Conservation (phyloP, 495 filamentous ascomycete genomes). For the Penicillium chermesinum region DNA sequence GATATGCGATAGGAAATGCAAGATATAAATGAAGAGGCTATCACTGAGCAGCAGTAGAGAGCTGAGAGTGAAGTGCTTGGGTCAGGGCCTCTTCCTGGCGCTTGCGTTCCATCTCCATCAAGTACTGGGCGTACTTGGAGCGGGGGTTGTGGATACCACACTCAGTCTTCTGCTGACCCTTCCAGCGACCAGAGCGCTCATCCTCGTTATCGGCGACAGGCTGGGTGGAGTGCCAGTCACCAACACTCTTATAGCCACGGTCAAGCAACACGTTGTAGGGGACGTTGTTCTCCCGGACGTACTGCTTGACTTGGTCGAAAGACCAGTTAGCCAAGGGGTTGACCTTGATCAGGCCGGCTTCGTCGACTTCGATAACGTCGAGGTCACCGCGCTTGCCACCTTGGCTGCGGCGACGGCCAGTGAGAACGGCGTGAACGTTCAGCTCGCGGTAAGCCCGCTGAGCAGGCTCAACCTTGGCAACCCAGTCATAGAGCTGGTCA, state of each 20-base stretch:
- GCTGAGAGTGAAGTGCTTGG: slow-evolving; percentile 37
- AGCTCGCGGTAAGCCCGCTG: slow-evolving; percentile 88
- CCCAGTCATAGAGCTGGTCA: slow-evolving; percentile 88
- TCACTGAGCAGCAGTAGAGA: slow-evolving; percentile 30
- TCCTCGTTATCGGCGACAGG: slow-evolving; percentile 88
- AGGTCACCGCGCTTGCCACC: slow-evolving; percentile 88
- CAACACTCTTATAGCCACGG: slow-evolving; percentile 90
- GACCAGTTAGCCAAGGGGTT: slow-evolving; percentile 98
- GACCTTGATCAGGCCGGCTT: slow-evolving; percentile 90
- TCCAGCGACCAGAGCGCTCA: slow-evolving; percentile 96
- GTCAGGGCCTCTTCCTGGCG: slow-evolving; percentile 58
- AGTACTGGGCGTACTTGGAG: slow-evolving; percentile 81
- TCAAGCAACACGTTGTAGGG: slow-evolving; percentile 92
- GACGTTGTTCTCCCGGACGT: slow-evolving; percentile 78
- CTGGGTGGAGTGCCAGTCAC: slow-evolving; percentile 95
- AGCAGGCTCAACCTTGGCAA: slow-evolving; percentile 94
- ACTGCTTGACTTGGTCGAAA: slow-evolving; percentile 82
- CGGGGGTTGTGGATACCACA: slow-evolving; percentile 98
- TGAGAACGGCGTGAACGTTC: slow-evolving; percentile 85
- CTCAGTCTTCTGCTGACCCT: slow-evolving; percentile 89
- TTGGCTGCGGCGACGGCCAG: slow-evolving; percentile 88
- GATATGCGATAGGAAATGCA: slow-evolving; percentile 14
- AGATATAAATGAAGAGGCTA: slow-evolving; percentile 6
- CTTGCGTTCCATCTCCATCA: slow-evolving; percentile 69
- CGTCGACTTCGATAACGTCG: slow-evolving; percentile 86